These are phyloP conservation scores for Boletus vinaceobasis DNA, from an alignment of 768 basidiomycete species.

Conservation along the genomic window DNA sequence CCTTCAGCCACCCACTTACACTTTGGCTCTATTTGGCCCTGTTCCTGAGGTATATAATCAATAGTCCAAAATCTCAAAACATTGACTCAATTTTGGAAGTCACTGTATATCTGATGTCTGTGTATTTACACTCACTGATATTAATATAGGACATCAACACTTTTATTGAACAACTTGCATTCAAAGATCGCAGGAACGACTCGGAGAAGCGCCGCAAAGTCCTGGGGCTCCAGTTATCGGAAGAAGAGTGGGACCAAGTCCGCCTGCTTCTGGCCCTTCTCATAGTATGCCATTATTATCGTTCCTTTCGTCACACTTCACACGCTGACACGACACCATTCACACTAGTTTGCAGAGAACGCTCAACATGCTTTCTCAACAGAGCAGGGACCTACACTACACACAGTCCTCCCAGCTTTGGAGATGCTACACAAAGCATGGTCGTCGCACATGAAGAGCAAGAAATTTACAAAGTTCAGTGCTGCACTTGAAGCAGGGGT, in stretches of 20 bases:
- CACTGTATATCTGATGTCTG: no score
- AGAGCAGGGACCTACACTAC: background rate
- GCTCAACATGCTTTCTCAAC: conserved; percentile 4
- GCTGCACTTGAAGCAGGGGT: background rate
- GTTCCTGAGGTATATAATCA: no score
- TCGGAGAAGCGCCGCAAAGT: background rate
- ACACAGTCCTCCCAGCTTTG: background rate
- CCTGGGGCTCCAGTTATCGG: background rate
- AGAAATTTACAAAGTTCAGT: conserved; percentile 1
- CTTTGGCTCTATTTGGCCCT: no score
- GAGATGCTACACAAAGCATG: conserved; percentile 8
- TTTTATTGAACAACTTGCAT: background rate
- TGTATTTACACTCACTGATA: background rate
- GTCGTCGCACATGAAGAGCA: background rate
- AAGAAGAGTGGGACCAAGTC: conserved; percentile 4
- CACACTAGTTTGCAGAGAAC: conserved; percentile 7
- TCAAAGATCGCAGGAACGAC: background rate
- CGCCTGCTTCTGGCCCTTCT: background rate
- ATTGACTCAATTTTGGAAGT: no score
- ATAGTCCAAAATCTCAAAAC: no score
- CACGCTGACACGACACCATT: background rate
- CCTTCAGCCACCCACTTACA: no score
- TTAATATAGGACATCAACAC: conserved; percentile 1
- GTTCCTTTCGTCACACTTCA: background rate
- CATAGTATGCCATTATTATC: background rate